phyloP scores from a whole-genome alignment of 495 filamentous ascomycete species.

The Margaritispora aquatica region DNA sequence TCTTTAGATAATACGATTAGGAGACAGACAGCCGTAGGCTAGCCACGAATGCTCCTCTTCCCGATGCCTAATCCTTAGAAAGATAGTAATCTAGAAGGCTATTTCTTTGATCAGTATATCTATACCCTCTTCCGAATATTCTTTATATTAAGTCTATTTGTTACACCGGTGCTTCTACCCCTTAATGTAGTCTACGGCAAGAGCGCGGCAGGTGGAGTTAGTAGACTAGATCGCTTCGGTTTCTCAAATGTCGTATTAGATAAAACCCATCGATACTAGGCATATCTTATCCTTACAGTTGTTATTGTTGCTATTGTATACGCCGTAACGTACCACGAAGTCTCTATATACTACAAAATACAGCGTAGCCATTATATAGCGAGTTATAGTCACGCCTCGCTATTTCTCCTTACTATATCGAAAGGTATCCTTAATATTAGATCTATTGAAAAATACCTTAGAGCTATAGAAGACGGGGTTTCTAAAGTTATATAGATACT shows the following conservation, averaged over 20 bases:
- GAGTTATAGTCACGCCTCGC: not conserved
- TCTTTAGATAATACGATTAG: not conserved
- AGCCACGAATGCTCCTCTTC: not conserved
- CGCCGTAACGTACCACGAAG: slow-evolving; percentile 61
- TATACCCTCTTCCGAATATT: slow-evolving; percentile 74
- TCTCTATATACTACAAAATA: slow-evolving; percentile 65
- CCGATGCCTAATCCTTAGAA: slow-evolving; percentile 3
- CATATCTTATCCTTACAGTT: slow-evolving; percentile 60
- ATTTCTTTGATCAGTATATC: slow-evolving; percentile 74
- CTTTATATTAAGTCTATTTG: slow-evolving; percentile 52
- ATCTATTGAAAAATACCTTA: slow-evolving; percentile 10
- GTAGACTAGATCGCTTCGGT: slow-evolving; percentile 55
- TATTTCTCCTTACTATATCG: slow-evolving; percentile 5
- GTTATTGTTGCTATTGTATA: slow-evolving; percentile 56
- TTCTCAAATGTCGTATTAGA: slow-evolving; percentile 59
- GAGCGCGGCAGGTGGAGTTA: slow-evolving; percentile 35
- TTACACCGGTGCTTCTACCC: slow-evolving; percentile 63
- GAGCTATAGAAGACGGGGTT: not conserved
- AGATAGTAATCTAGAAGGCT: slow-evolving; percentile 47
- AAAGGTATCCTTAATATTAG: slow-evolving; percentile 4
- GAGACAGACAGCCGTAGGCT: not conserved
- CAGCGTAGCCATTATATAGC: slow-evolving; percentile 26
- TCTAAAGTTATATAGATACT: slow-evolving; percentile 6
- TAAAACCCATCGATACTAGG: slow-evolving; percentile 61
- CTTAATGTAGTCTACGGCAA: slow-evolving; percentile 54